Percentiles rank a stretch among this genome's conserved stretches.
phyloP scores from a whole-genome alignment of 495 filamentous ascomycete genomes.

The Paragyromitra xinjiangensis region DNA sequence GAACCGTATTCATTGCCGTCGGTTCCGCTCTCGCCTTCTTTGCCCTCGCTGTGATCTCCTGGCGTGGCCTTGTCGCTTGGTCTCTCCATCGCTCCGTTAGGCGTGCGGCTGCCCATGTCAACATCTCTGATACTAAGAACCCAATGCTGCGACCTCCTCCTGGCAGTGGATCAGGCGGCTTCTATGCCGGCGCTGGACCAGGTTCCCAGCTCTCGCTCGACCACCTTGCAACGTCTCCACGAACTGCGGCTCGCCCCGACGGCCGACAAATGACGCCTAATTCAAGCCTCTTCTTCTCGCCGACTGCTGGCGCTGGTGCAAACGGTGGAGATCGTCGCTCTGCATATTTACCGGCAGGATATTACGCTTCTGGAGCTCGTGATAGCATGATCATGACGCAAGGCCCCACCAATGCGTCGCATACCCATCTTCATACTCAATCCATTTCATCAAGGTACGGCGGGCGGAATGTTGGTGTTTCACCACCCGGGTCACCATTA shows the following conservation, averaged over 20 bases:
- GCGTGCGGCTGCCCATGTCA: conserved; percentile 76
- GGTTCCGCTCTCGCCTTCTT: conserved; percentile 87
- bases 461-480: conserved; percentile 62
- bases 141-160: conserved; percentile 49
- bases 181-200: conserved; percentile 59
- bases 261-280: conserved; percentile 51
- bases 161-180: conserved; percentile 50
- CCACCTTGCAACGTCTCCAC: conserved; percentile 60
- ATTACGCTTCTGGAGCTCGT: conserved; percentile 78
- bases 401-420: conserved; percentile 64
- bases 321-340: conserved; percentile 63
- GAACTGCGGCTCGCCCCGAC: conserved; percentile 57
- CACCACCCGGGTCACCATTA: conserved; percentile 74
- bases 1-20: conserved; percentile 94
- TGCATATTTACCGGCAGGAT: conserved; percentile 86
- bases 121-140: conserved; percentile 71
- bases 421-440: conserved; percentile 66
- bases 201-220: conserved; percentile 64
- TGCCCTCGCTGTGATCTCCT: conserved; percentile 78
- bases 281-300: conserved; percentile 88
- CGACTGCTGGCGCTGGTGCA: conserved; percentile 73
- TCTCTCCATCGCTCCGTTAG: conserved; percentile 89
- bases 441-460: conserved; percentile 61
- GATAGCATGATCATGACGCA: conserved; percentile 63
- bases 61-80: conserved; percentile 90